Conservation (phyloP, 1,284 basidiomycete species). For the Puccinia horiana region DNA sequence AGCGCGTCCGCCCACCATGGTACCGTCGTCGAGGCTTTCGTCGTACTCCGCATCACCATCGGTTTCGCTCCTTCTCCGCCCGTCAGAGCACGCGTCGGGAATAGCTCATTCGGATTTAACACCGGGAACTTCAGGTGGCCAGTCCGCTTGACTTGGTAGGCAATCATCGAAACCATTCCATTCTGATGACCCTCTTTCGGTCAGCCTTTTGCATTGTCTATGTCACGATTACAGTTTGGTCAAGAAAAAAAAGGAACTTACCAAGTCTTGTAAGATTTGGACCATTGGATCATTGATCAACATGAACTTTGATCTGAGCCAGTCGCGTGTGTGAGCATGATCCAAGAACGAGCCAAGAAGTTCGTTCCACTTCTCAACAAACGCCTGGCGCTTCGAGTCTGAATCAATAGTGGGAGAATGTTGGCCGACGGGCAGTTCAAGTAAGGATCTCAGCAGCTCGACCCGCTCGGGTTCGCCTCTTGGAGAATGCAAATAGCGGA, state of each 20-base stretch:
- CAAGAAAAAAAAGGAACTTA: background rate
- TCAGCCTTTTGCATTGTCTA: background rate
- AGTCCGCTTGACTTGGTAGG: background rate
- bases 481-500: constrained; percentile 70
- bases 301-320: constrained; percentile 2
- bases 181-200: background rate
- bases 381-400: background rate
- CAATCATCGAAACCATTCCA: constrained; percentile 12
- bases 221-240: background rate
- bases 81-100: background rate
- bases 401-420: background rate
- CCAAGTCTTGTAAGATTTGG: constrained; percentile 13
- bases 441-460: constrained; percentile 2
- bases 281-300: constrained; percentile 17
- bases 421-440: background rate
- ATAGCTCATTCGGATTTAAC: background rate
- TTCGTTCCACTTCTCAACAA: constrained; percentile 3
- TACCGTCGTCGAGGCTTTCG: background rate
- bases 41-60: background rate
- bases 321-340: background rate
- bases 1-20: constrained; percentile 24
- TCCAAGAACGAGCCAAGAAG: background rate
- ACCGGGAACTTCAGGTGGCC: constrained; percentile 2
- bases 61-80: background rate
- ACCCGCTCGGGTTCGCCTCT: background rate